Conservation (phyloP, 2,329 filamentous ascomycete species). For the Capronia americana region DNA sequence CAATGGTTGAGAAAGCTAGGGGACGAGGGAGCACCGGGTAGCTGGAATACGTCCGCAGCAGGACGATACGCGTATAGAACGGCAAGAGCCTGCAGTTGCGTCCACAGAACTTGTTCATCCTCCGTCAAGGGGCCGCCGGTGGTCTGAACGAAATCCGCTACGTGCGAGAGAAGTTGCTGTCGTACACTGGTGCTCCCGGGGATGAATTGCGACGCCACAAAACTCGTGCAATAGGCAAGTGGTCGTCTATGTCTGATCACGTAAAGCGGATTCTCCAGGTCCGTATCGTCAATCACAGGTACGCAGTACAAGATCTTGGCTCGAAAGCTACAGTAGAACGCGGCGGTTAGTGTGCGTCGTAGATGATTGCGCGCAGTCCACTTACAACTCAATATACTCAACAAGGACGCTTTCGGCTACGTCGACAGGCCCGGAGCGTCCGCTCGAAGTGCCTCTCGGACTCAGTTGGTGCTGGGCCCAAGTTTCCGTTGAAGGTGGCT, state of each 20-base stretch:
- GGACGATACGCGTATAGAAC: slow-evolving; percentile 25
- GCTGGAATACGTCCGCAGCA: slow-evolving; percentile 15
- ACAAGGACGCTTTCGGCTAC: slow-evolving; percentile 12
- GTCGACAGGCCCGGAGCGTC: slow-evolving; percentile 1
- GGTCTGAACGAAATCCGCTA: slow-evolving; percentile 84
- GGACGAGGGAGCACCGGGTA: slow-evolving; percentile 1
- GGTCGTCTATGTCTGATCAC: slow-evolving; percentile 13
- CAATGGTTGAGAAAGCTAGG: slow-evolving; percentile 19
- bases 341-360: neutral
- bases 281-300: slow-evolving; percentile 23
- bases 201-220: slow-evolving; percentile 22
- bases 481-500: neutral
- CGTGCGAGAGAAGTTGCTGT: slow-evolving; percentile 61
- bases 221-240: slow-evolving; percentile 23
- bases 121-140: slow-evolving; percentile 64
- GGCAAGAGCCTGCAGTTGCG: slow-evolving; percentile 21
- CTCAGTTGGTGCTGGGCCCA: neutral
- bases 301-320: slow-evolving; percentile 24
- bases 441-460: neutral
- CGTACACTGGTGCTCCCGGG: slow-evolving; percentile 20
- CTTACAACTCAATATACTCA: slow-evolving; percentile 26
- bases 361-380: neutral
- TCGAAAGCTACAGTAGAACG: slow-evolving; percentile 6
- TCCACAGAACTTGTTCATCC: slow-evolving; percentile 17
- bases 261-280: slow-evolving; percentile 11